phyloP scores from a whole-genome alignment of 352 stramenopile genomes.

The Pythium aristosporum region DNA sequence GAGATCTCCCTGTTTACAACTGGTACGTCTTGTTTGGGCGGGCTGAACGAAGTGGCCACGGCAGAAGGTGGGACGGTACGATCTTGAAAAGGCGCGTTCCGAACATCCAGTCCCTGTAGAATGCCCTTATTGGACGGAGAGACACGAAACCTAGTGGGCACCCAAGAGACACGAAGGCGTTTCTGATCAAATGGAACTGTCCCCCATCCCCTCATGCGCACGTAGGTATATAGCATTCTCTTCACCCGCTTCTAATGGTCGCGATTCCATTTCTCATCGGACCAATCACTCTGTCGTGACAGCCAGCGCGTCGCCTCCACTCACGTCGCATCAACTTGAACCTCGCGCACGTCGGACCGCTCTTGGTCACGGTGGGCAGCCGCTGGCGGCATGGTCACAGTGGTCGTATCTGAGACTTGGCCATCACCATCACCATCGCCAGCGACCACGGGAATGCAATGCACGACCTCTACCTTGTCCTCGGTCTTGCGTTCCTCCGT shows the following conservation, averaged over 20 bases:
- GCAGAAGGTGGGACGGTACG: neutral
- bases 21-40: no score
- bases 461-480: constrained; percentile 53
- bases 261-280: neutral
- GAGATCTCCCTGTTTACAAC: no score
- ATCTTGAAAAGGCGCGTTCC: neutral
- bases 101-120: neutral
- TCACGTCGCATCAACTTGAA: constrained; percentile 19
- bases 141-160: neutral
- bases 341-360: constrained; percentile 1
- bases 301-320: neutral
- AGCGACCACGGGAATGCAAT: constrained; percentile 54
- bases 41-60: neutral
- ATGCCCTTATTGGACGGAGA: neutral
- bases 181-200: neutral
- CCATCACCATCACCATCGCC: neutral
- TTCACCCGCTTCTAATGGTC: constrained; percentile 1
- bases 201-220: neutral
- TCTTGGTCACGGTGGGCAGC: neutral
- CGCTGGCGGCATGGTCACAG: neutral
- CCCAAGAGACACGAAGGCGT: neutral
- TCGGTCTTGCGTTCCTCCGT: constrained; percentile 63
- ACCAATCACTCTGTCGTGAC: neutral
- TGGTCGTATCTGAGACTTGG: neutral
- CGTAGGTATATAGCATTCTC: neutral